Conservation (phyloP, 805 yeast genomes). For the Metschnikowia kofuensis region DNA sequence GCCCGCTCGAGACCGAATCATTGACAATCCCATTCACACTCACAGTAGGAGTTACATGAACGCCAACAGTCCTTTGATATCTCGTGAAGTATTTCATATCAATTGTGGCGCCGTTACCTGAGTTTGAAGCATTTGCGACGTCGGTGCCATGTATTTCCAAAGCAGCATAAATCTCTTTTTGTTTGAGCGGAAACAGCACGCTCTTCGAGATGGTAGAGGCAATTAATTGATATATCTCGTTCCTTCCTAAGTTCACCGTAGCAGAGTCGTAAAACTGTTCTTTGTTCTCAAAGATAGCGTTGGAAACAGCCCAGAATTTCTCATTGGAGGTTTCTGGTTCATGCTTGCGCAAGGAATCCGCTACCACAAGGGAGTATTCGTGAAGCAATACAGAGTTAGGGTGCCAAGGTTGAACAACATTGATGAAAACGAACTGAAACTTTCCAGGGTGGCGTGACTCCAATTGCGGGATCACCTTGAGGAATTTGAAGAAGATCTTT, state of each 20-base stretch:
- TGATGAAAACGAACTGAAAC: conserved; percentile 61
- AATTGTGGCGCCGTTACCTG: conserved; percentile 54
- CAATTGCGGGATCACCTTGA: conserved; percentile 52
- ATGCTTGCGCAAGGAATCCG: conserved; percentile 51
- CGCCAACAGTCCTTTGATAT: conserved; percentile 70
- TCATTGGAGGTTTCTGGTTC: conserved; percentile 21
- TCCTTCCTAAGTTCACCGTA: conserved; percentile 51
- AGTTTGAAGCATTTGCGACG: conserved; percentile 35
- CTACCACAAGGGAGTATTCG: conserved; percentile 71
- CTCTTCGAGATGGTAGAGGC: conserved; percentile 20
- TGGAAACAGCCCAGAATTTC: conserved; percentile 47
- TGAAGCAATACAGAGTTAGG: conserved; percentile 64
- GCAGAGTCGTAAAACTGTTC: conserved; percentile 60
- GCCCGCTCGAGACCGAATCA: conserved; percentile 59
- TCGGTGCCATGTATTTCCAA: conserved; percentile 30
- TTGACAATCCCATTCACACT: conserved; percentile 64
- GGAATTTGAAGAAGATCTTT: conserved; percentile 57
- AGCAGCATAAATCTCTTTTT: conserved; percentile 33
- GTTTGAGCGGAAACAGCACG: conserved; percentile 27
- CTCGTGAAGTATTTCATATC: conserved; percentile 75
- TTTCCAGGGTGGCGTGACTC: conserved; percentile 44
- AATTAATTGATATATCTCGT: conserved; percentile 52
- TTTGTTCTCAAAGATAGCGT: conserved; percentile 54
- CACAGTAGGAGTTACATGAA: conserved; percentile 85
- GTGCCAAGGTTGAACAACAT: conserved; percentile 92